Evolutionary conservation across 768 basidiomycete genomes (phyloP).

Genomic region (Termitomyces heimii): DNA sequence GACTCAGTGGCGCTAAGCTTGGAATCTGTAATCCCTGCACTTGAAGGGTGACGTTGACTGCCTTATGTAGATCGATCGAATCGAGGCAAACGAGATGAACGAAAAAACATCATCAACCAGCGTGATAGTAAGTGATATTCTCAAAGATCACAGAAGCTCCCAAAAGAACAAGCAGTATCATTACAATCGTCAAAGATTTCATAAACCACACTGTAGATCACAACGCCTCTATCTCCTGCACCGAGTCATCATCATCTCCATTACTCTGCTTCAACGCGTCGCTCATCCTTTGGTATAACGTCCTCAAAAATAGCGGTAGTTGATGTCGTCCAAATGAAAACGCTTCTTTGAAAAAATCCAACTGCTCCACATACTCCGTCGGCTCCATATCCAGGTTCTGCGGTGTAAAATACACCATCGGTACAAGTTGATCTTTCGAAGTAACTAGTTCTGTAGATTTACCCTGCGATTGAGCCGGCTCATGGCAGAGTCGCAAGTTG

Average conservation of each 20-base stretch:
- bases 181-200: not conserved
- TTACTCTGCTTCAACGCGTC: slow-evolving; percentile 19
- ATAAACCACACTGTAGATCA: not conserved
- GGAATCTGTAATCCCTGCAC: not conserved
- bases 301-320: slow-evolving; percentile 60
- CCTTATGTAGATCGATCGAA: not conserved
- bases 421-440: slow-evolving; percentile 31
- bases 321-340: slow-evolving; percentile 71
- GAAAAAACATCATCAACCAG: not conserved
- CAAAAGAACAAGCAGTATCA: not conserved
- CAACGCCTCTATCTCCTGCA: slow-evolving; percentile 1
- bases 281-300: slow-evolving; percentile 47
- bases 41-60: not conserved
- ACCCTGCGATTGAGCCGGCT: slow-evolving; percentile 21
- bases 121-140: not conserved
- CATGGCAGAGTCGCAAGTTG: slow-evolving; percentile 43
- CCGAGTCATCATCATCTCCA: slow-evolving; percentile 10
- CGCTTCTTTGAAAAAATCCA: slow-evolving; percentile 55
- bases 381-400: slow-evolving; percentile 58
- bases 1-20: not conserved
- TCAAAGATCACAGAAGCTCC: not conserved
- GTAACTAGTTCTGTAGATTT: slow-evolving; percentile 23
- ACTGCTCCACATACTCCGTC: slow-evolving; percentile 44
- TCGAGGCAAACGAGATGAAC: not conserved
- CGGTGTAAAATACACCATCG: slow-evolving; percentile 58